Base-by-base conservation (phyloP, 2,329 filamentous ascomycete genomes). In the Leptographium wingfieldii region DNA sequence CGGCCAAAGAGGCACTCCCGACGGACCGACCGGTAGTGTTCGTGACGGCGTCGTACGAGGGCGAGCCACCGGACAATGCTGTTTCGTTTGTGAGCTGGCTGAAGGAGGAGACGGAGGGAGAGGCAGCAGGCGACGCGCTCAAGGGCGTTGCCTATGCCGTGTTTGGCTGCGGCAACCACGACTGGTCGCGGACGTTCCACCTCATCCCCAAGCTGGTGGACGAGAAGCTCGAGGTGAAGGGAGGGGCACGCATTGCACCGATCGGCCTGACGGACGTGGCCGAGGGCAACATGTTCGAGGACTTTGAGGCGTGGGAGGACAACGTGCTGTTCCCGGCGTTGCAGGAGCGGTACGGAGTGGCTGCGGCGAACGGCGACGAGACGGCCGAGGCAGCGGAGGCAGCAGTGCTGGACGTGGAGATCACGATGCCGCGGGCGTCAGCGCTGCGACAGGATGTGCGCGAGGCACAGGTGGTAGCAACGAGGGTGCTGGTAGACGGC, bases 11-110 rank as follows among this genome's bases (percentile, higher is more conserved):
- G 55, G 77, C 79, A 3, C 68, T 91, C 0, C 80, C 84, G 0
- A 81, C 75, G 56, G 76, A 80, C 31, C 76, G 79, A 7, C 86
- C 87, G 0, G 77, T 87, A 0, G 73, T 89, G 29, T 77, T 91
- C 56, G 77, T 92, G 63, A 84, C 84, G 0, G 80, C 87, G 0
- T 67, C 83, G 1, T 92, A 91, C 65, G 87, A 92, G 66, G 88
- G 88, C 0, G 78, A 88, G 59, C 85, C 88, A 0, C 82, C 87
- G 0, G 85, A 89, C 62, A 90, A 92, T 63, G 88, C 87, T 0
- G 77, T 74, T 0, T 77, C 82, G 56, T 91, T 91, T 66, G 78
- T 85, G 29, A 73, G 77, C 22, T 91, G 87, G 87, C 71, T 80
- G 16, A 73, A 79, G 60, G 74, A 72, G 10, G 63, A 7, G 25